These are phyloP conservation scores for Fusarium sambucinum DNA, from an alignment of 2,329 filamentous ascomycete species.

Conservation along the genomic window DNA sequence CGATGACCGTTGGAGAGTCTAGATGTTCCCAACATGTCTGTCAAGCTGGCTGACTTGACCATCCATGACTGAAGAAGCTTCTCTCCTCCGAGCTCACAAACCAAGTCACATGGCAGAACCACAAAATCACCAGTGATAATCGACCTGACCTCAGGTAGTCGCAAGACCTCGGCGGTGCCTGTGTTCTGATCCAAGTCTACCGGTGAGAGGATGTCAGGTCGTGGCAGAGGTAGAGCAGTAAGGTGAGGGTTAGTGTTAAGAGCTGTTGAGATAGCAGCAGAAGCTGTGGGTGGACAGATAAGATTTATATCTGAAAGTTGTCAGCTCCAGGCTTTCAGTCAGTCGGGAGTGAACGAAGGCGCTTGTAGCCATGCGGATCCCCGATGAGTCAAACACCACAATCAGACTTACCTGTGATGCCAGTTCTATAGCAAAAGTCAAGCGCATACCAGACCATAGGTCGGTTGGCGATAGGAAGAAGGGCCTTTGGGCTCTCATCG, in stretches of 20 bases:
- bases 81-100: constrained; percentile 89
- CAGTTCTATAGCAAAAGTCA: constrained; percentile 85
- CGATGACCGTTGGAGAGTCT: constrained; percentile 55
- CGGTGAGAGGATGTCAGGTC: constrained; percentile 81
- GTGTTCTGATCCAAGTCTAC: constrained; percentile 82
- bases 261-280: constrained; percentile 74
- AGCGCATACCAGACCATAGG: constrained; percentile 93
- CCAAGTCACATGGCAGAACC: constrained; percentile 90
- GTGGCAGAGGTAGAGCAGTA: constrained; percentile 78
- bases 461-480: constrained; percentile 84
- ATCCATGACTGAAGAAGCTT: constrained; percentile 92
- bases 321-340: constrained; percentile 38
- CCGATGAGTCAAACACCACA: constrained; percentile 9
- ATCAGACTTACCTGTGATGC: constrained; percentile 73
- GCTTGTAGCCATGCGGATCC: neutral
- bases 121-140: constrained; percentile 88
- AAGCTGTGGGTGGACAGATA: constrained; percentile 73
- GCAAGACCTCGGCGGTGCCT: constrained; percentile 88
- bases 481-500: constrained; percentile 83
- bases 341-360: neutral
- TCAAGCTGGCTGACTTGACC: constrained; percentile 80
- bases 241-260: constrained; percentile 83
- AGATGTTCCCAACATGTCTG: constrained; percentile 66
- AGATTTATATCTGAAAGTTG: constrained; percentile 68
- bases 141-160: constrained; percentile 83